These are phyloP conservation scores for Tricholoma hemisulphureum DNA, from an alignment of 768 basidiomycete species.

Conservation along the genomic window DNA sequence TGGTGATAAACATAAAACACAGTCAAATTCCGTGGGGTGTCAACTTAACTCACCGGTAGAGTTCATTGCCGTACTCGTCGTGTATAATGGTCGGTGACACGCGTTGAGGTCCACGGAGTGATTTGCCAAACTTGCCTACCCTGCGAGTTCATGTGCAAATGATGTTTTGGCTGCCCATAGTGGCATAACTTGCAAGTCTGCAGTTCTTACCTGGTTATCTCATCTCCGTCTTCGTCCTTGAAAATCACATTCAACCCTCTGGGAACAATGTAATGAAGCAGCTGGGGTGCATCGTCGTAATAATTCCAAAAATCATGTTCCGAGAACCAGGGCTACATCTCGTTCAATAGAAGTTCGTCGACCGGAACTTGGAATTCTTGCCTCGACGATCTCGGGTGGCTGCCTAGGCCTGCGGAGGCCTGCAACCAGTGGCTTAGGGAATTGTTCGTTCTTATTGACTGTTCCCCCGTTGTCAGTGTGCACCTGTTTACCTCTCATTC, in stretches of 20 bases:
- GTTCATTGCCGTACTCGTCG: constrained; percentile 55
- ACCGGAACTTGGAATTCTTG: background rate
- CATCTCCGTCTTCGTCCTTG: constrained; percentile 61
- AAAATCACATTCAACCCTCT: constrained; percentile 65
- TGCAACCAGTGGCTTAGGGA: background rate
- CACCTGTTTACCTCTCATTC: background rate
- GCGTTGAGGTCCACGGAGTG: constrained; percentile 7
- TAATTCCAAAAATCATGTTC: constrained; percentile 24
- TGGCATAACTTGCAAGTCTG: background rate
- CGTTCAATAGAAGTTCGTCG: background rate
- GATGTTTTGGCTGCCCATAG: background rate
- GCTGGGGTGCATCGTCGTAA: constrained; percentile 27
- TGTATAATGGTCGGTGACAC: constrained; percentile 50
- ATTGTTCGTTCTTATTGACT: background rate
- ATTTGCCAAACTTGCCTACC: constrained; percentile 50
- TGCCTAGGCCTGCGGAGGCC: background rate
- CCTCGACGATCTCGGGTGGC: constrained; percentile 20
- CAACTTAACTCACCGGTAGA: constrained; percentile 46
- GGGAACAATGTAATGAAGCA: constrained; percentile 61
- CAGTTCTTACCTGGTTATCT: constrained; percentile 53
- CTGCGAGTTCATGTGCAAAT: constrained; percentile 25
- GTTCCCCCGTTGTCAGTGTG: too few species aligned
- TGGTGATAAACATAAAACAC: background rate
- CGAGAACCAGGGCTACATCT: constrained; percentile 17
- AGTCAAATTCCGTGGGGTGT: background rate